Evolutionary conservation across 2,329 filamentous ascomycete species (phyloP).

Genomic region (Aspergillus jensenii): DNA sequence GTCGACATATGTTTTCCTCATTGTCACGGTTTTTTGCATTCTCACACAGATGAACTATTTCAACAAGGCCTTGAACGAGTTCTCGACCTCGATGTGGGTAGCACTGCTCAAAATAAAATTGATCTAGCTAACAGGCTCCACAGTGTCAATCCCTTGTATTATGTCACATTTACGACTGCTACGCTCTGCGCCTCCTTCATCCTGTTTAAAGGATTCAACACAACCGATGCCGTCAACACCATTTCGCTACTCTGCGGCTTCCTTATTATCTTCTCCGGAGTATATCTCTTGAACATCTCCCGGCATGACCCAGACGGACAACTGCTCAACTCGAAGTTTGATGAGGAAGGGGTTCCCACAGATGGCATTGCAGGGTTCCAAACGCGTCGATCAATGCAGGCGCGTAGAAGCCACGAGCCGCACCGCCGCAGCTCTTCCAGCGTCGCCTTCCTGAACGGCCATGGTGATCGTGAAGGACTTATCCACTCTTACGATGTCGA

Average conservation of each 20-base stretch:
- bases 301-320: constrained; percentile 83
- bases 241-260: constrained; percentile 91
- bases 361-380: constrained; percentile 87
- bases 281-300: constrained; percentile 95
- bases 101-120: no score
- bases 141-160: constrained; percentile 94
- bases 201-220: constrained; percentile 94
- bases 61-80: constrained; percentile 96
- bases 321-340: constrained; percentile 57
- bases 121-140: constrained; percentile 9
- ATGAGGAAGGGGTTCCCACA: constrained; percentile 74
- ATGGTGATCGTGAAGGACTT: constrained; percentile 72
- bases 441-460: constrained; percentile 55
- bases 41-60: constrained; percentile 99
- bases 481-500: constrained; percentile 91
- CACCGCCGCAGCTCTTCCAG: constrained; percentile 63
- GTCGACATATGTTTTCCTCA: constrained; percentile 96
- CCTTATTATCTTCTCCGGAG: constrained; percentile 89
- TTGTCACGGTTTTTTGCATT: constrained; percentile 89
- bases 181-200: constrained; percentile 95
- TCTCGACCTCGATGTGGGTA: constrained; percentile 92
- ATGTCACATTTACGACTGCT: constrained; percentile 94
- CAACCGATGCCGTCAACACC: constrained; percentile 85
- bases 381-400: constrained; percentile 91
- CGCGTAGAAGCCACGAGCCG: constrained; percentile 66